These are phyloP conservation scores for Zasmidium angulare DNA, from an alignment of 2,329 filamentous ascomycete genomes.

Conservation along the genomic window DNA sequence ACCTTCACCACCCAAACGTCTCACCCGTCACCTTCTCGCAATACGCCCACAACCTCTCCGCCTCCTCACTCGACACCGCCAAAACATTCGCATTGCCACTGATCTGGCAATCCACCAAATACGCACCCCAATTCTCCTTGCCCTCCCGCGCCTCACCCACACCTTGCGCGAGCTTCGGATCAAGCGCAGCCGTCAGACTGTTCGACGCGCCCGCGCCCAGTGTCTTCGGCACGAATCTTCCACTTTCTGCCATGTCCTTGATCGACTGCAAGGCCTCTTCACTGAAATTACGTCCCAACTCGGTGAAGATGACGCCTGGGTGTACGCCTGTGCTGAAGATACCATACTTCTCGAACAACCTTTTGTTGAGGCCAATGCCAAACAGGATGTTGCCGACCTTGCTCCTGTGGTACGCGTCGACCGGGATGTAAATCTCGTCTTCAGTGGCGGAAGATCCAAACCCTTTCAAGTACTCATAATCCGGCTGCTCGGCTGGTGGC, in stretches of 20 bases:
- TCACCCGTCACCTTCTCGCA: not conserved
- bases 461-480: conserved; percentile 21
- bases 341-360: conserved; percentile 26
- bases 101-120: conserved; percentile 32
- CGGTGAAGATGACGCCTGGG: conserved; percentile 21
- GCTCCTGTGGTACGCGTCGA: conserved; percentile 37
- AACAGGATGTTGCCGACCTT: conserved; percentile 41
- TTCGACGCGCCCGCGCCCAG: conserved; percentile 4
- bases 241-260: not conserved
- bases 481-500: conserved; percentile 35
- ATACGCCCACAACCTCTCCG: conserved; percentile 46
- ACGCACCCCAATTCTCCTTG: conserved; percentile 5
- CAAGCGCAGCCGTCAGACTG: conserved; percentile 3
- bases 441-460: conserved; percentile 23
- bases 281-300: conserved; percentile 5
- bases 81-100: conserved; percentile 24
- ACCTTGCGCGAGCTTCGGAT: not conserved
- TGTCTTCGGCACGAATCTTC: not conserved
- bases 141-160: not conserved
- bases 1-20: too few relatives aligned
- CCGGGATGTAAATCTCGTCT: conserved; percentile 31
- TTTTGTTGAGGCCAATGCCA: conserved; percentile 27
- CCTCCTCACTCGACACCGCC: conserved; percentile 33
- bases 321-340: conserved; percentile 15
- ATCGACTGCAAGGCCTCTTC: not conserved